Base-by-base conservation (phyloP, 148 eudicot species). In the Rhododendron griersonianum region DNA sequence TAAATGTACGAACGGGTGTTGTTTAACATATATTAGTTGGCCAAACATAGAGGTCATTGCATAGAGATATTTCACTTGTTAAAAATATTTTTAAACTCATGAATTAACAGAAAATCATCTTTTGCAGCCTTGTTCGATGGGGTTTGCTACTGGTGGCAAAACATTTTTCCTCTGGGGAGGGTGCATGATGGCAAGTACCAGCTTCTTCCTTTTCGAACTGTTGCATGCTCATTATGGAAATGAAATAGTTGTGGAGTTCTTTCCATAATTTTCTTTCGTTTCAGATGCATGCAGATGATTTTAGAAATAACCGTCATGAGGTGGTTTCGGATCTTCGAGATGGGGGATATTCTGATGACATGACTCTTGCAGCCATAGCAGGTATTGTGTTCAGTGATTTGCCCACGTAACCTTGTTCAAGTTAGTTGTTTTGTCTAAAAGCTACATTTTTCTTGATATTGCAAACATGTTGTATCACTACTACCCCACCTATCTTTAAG, bases 81-180 rank as follows among this genome's bases (percentile, higher is more conserved):
- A n/a, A 39, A 35, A 73, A 63, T 48, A 67, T 80, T 45, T 61
- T 74, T 35, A n/a, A 48, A 25, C 33, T 82, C 5, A 61, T 16
- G 51, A 71, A 71, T 30, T 84, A 78, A 61, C 59, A n/a, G 63
- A 50, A 25, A 47, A 50, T 41, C 28, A 84, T 75, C 55, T 81
- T 88, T 88, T 82, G 86, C 92, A 96, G 99, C 98, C 99, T 87
- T 96, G 99, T 90, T 96, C 99, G 4, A 96, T 96, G 99, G 99
- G 99, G 79, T 96, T 96, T 89, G 99, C 99, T 71, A 96, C 99
- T 86, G 99, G 99, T 77, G 99, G 99, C 55, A 92, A 85, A 87
- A 96, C 99, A 85, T 96, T 95, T 91, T 96, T 96, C 89, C 84
- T 96, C 85, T 96, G 99, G 99, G 99, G 99, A 90, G 98, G 99